Evolutionary conservation across 768 basidiomycete genomes (phyloP).

Genomic region (Tricholoma saponaceum): DNA sequence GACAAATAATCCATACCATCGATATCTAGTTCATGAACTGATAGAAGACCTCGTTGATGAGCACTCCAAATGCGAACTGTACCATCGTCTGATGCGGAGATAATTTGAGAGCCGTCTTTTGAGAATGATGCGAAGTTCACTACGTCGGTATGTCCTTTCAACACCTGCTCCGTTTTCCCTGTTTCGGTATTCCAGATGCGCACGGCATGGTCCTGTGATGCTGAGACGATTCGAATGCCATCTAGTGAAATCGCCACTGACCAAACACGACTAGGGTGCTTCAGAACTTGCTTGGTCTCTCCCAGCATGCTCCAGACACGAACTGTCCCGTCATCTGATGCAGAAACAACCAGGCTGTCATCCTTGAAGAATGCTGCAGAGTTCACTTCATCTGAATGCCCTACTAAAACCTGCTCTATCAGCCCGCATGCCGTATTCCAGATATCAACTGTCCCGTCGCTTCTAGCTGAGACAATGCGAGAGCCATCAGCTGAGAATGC

Average conservation of each 20-base stretch:
- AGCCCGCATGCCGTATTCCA: neutral
- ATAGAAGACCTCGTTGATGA: neutral
- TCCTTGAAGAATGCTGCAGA: neutral
- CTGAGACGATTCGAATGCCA: neutral
- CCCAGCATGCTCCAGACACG: neutral
- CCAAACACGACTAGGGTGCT: neutral
- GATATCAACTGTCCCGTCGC: neutral
- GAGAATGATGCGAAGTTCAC: neutral
- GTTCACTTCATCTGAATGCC: neutral
- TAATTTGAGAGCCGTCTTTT: neutral
- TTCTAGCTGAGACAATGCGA: neutral
- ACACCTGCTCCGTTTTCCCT: neutral
- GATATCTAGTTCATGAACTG: neutral
- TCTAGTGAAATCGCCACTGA: neutral
- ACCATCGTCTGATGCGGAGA: neutral
- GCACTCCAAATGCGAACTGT: neutral
- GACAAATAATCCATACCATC: too few species aligned
- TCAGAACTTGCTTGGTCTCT: neutral
- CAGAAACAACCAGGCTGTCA: neutral
- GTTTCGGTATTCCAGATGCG: neutral
- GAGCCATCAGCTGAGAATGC: neutral
- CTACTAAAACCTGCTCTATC: neutral
- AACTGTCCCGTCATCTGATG: neutral
- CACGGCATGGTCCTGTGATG: neutral
- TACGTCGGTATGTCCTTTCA: neutral